Conservation (phyloP, 2,329 filamentous ascomycete genomes). For the Tolypocladium ophioglossoides region DNA sequence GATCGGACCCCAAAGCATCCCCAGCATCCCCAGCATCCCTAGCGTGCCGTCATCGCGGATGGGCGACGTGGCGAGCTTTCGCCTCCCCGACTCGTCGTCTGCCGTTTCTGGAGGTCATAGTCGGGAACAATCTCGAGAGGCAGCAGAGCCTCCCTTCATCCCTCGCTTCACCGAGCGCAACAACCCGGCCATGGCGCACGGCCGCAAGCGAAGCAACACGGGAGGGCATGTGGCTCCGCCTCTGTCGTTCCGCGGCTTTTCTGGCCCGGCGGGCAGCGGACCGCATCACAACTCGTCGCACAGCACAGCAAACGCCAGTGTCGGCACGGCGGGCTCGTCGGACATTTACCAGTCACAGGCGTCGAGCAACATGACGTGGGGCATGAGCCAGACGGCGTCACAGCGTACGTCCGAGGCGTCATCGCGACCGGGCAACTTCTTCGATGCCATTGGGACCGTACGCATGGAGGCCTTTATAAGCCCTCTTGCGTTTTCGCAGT, state of each 20-base stretch:
- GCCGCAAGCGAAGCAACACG: constrained; percentile 83
- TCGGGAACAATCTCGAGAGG: constrained; percentile 43
- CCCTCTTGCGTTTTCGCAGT: constrained; percentile 40
- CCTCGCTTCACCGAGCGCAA: constrained; percentile 56
- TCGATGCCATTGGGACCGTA: constrained; percentile 81
- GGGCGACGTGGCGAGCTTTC: constrained; percentile 24
- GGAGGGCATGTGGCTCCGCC: constrained; percentile 63
- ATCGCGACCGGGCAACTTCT: constrained; percentile 52
- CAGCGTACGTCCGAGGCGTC: constrained; percentile 47
- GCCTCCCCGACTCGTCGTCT: constrained; percentile 29
- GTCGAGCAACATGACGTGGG: constrained; percentile 34
- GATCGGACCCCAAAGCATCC: constrained; percentile 41
- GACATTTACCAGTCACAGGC: constrained; percentile 49
- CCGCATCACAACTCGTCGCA: constrained; percentile 38
- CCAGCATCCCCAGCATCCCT: constrained; percentile 28
- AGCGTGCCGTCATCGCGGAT: constrained; percentile 25
- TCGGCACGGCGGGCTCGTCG: constrained; percentile 47
- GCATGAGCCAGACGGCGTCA: constrained; percentile 33
- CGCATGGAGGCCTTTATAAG: constrained; percentile 96
- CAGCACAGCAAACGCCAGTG: constrained; percentile 47
- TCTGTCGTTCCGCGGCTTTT: constrained; percentile 70
- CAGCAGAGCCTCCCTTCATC: constrained; percentile 62
- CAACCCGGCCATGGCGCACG: constrained; percentile 44
- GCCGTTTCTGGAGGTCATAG: constrained; percentile 24
- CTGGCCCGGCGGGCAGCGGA: constrained; percentile 35